phyloP scores from a whole-genome alignment of 108 stramenopile genomes.

The Cyclotella cryptica region DNA sequence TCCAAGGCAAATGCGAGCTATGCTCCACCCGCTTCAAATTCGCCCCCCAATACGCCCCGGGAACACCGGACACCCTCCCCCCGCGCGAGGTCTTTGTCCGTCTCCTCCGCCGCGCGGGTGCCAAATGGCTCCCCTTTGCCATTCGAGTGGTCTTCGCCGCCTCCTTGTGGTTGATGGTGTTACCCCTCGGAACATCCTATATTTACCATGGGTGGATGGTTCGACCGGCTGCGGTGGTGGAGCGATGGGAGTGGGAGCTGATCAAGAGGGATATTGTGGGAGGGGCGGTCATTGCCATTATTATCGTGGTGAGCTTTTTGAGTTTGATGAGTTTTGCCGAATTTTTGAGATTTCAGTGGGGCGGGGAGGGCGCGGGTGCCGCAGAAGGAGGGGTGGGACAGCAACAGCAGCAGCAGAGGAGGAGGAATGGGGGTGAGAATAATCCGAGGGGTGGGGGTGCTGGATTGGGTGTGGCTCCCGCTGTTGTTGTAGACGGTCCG shows the following conservation, averaged over 20 bases:
- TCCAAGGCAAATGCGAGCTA: constrained; percentile 74
- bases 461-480: constrained; percentile 3
- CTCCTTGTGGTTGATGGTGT: constrained; percentile 81
- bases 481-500: constrained; percentile 9
- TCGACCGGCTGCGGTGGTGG: constrained; percentile 63
- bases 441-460: constrained; percentile 34
- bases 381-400: constrained; percentile 9
- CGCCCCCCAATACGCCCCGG: constrained; percentile 78
- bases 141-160: constrained; percentile 67
- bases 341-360: constrained; percentile 84
- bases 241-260: constrained; percentile 61
- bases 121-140: constrained; percentile 81
- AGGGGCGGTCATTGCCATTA: constrained; percentile 79
- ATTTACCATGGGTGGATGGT: constrained; percentile 93
- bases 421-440: constrained; percentile 38
- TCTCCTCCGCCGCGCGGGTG: constrained; percentile 64
- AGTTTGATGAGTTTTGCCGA: constrained; percentile 95
- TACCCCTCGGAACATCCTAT: constrained; percentile 85
- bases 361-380: constrained; percentile 25
- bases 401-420: background rate
- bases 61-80: constrained; percentile 81
- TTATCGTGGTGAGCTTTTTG: constrained; percentile 89
- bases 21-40: constrained; percentile 87
- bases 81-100: constrained; percentile 70
- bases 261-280: constrained; percentile 72